Evolutionary conservation across 2,329 filamentous ascomycete genomes (phyloP).

Genomic region (Sphaerulina populicola): DNA sequence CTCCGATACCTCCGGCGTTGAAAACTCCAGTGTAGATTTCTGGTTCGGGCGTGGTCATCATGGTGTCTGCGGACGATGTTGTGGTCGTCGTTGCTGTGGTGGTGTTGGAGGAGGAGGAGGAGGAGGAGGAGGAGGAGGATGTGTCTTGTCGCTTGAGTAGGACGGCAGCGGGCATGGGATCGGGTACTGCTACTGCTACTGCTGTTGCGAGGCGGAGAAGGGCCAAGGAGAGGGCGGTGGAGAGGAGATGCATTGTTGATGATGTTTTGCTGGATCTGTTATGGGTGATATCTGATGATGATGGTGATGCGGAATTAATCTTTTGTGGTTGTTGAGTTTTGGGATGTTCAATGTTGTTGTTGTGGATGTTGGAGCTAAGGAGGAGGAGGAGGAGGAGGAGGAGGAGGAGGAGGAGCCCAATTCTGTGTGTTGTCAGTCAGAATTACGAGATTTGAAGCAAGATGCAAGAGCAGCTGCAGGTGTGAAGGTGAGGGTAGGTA

Average conservation of each 20-base stretch:
- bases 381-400: no score
- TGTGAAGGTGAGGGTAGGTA: no score
- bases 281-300: background rate
- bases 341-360: no score
- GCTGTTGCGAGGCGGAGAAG: background rate
- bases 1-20: background rate
- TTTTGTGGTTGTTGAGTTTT: no score
- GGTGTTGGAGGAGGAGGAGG: conserved; percentile 4
- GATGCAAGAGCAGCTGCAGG: no score
- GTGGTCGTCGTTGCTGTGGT: background rate
- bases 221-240: conserved; percentile 3
- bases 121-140: background rate
- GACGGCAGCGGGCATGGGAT: no score
- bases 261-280: background rate
- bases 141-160: background rate
- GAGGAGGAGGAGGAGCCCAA: no score
- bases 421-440: background rate
- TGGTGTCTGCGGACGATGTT: background rate
- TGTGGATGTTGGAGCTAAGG: no score
- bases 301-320: background rate
- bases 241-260: conserved; percentile 10
- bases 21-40: conserved; percentile 5
- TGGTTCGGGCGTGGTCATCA: no score
- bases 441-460: background rate
- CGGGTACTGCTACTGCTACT: no score